These are phyloP conservation scores for Albugo laibachii DNA, from an alignment of 352 stramenopile species.

Conservation along the genomic window DNA sequence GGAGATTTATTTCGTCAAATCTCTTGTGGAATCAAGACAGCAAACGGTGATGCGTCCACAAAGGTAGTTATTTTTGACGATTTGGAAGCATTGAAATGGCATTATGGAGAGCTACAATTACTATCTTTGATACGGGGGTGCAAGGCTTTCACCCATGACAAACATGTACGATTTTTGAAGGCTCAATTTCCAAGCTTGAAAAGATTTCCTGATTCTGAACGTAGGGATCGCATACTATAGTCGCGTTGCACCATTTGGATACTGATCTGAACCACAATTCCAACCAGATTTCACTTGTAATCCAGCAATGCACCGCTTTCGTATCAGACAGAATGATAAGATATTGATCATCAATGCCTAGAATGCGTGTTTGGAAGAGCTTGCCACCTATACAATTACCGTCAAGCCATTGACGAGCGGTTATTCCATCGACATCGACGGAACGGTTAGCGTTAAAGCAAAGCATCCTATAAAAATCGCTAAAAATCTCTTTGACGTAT, in stretches of 20 bases:
- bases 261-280: slow-evolving; percentile 9
- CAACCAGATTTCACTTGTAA: too few species aligned
- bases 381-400: slow-evolving; percentile 27
- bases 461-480: too few species aligned
- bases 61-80: slow-evolving; percentile 34
- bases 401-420: slow-evolving; percentile 34
- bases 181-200: too few species aligned
- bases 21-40: background rate
- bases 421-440: slow-evolving; percentile 60
- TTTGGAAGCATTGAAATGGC: slow-evolving; percentile 33
- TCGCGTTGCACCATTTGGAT: slow-evolving; percentile 35
- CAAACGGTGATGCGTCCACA: background rate
- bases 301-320: too few species aligned
- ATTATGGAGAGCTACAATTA: slow-evolving; percentile 18
- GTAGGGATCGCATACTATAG: slow-evolving; percentile 21
- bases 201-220: too few species aligned
- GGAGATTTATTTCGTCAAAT: slow-evolving; percentile 1
- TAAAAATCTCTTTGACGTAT: too few species aligned
- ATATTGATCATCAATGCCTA: slow-evolving; percentile 6
- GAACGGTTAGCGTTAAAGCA: slow-evolving; percentile 16
- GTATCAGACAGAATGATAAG: background rate
- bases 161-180: background rate
- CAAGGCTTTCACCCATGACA: slow-evolving; percentile 15
- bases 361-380: slow-evolving; percentile 24
- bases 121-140: slow-evolving; percentile 41